Base-by-base conservation (phyloP, 176 grass and related monocot genomes). In the Paspalum vaginatum region DNA sequence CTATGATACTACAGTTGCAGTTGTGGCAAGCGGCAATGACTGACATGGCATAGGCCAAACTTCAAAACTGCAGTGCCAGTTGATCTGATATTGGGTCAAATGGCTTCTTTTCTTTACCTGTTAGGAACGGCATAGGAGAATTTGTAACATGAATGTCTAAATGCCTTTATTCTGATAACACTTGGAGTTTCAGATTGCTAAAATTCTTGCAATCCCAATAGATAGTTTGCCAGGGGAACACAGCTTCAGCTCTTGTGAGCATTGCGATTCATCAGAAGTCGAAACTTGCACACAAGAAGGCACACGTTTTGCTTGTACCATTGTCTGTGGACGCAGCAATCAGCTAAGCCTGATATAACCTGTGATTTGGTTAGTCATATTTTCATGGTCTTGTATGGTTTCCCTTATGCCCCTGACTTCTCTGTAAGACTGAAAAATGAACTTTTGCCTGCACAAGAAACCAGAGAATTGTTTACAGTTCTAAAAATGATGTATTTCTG, bases 371-470 rank as follows among this genome's bases (percentile, higher is more conserved):
- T 67, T 40, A 1, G 2, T n/a, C 22, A 54, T 57, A 16, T 43
- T 66, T 74, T 46, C 52, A n/a, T 73, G 69, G 32, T 45, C 67
- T 24, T 72, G 8, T 44, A 43, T 32, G 39, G 20, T 2, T 44
- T 5, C 40, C 41, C 11, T 56, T 56, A 32, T 66, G 60, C 55
- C 61, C 24, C 17, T 67, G 41, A 81, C 18, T 81, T 81, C 4
- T 66, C 39, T 62, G 27, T 8, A 21, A 32, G 41, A 61, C 44
- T 57, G 75, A 42, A 55, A 75, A 47, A 7, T n/a, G 39, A 46
- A 56, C 49, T 75, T 65, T 65, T 20, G 22, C 4, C 66, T 74
- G 39, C 40, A 46, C 40, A 65, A 38, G 39, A 83, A 83, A 83
- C 37, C 21, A 65, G 39, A 22, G 37, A 2, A 5, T 20, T 10